Evolutionary conservation across 441 rosid species (phyloP).

Genomic region (Syzygium malaccense): DNA sequence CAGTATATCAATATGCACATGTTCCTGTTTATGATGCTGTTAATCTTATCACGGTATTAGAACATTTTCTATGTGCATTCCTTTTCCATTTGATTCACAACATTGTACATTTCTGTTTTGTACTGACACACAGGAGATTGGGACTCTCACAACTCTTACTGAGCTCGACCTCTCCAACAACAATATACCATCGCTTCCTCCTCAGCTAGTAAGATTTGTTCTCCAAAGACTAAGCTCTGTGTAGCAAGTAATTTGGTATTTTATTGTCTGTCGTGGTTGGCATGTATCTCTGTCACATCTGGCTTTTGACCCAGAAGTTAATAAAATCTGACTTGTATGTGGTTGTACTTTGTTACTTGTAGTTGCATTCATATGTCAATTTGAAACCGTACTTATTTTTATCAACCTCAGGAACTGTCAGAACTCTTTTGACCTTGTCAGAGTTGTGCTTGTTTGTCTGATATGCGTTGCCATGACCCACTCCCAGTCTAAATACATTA

Average conservation of each 20-base stretch:
- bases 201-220: constrained; percentile 52
- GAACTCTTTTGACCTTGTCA: neutral
- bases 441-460: neutral
- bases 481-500: neutral
- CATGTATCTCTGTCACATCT: neutral
- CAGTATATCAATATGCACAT: neutral
- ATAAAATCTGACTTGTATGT: neutral
- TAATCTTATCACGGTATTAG: neutral
- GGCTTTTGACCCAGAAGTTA: neutral
- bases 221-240: neutral
- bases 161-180: constrained; percentile 88
- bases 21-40: neutral
- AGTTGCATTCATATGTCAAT: neutral
- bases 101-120: neutral
- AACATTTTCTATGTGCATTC: neutral
- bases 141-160: constrained; percentile 54
- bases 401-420: neutral
- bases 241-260: neutral
- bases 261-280: neutral
- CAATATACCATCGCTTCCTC: constrained; percentile 73
- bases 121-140: constrained; percentile 48
- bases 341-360: neutral
- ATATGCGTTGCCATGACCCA: neutral
- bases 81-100: neutral
- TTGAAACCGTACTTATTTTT: neutral